phyloP scores from a whole-genome alignment of 2,329 filamentous ascomycete species.

The Thielaviopsis populi region DNA sequence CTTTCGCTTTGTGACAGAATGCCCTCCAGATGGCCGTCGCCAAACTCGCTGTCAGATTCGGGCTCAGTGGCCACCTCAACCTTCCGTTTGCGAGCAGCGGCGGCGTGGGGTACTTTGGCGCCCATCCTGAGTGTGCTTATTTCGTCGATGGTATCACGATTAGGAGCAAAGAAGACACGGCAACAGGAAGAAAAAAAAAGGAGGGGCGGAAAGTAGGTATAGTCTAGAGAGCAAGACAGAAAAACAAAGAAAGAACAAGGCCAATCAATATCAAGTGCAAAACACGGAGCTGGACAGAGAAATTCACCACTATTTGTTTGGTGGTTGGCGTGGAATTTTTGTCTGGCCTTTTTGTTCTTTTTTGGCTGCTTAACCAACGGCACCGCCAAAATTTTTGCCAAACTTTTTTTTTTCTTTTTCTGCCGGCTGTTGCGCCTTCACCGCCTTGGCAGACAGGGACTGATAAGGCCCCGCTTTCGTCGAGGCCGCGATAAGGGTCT shows the following conservation, averaged over 20 bases:
- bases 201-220: not conserved
- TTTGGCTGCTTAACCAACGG: not conserved
- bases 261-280: not conserved
- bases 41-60: slow-evolving; percentile 47
- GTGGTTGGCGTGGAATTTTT: slow-evolving; percentile 2
- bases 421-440: slow-evolving; percentile 9
- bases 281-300: not conserved
- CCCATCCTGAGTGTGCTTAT: slow-evolving; percentile 2
- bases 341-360: slow-evolving; percentile 2
- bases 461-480: slow-evolving; percentile 7
- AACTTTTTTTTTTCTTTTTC: slow-evolving; percentile 18
- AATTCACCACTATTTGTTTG: not conserved
- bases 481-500: not conserved
- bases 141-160: not conserved
- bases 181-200: not conserved
- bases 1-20: slow-evolving; percentile 44
- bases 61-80: slow-evolving; percentile 37
- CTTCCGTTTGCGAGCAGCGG: slow-evolving; percentile 46
- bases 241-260: not conserved
- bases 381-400: slow-evolving; percentile 11
- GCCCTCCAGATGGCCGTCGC: slow-evolving; percentile 38
- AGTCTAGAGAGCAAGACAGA: not conserved
- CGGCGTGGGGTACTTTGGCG: slow-evolving; percentile 1
- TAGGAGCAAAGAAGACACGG: not conserved
- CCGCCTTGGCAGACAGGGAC: not conserved